Conservation (phyloP, 2,329 filamentous ascomycete species). For the Ustulina deusta region DNA sequence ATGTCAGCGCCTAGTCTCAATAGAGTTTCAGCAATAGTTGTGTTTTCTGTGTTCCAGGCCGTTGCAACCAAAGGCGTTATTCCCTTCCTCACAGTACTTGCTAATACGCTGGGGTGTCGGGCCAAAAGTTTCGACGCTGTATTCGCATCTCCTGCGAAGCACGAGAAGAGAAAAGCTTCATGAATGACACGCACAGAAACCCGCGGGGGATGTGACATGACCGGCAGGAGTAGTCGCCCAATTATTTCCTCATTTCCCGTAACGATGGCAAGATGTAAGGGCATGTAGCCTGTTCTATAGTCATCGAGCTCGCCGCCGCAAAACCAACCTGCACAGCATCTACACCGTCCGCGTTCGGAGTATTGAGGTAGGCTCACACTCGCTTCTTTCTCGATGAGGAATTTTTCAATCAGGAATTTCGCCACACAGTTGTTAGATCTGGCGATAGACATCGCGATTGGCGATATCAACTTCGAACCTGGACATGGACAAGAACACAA, state of each 20-base stretch:
- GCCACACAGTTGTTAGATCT: background rate
- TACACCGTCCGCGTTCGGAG: background rate
- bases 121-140: background rate
- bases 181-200: background rate
- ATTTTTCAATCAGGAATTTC: background rate
- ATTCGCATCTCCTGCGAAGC: conserved; percentile 3
- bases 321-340: background rate
- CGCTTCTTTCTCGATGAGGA: background rate
- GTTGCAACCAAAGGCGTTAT: conserved; percentile 17
- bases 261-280: background rate
- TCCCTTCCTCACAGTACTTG: background rate
- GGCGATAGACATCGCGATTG: background rate
- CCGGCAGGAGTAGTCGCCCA: background rate
- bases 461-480: background rate
- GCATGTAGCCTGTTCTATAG: background rate
- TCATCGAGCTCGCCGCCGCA: no score
- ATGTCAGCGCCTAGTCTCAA: background rate
- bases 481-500: background rate
- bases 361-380: background rate
- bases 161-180: background rate
- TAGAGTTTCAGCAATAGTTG: conserved; percentile 4
- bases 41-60: conserved; percentile 24
- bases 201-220: background rate
- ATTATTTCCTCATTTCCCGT: background rate
- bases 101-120: background rate